phyloP scores from a whole-genome alignment of 140 eudicot genomes.

The Oenanthe javanica region DNA sequence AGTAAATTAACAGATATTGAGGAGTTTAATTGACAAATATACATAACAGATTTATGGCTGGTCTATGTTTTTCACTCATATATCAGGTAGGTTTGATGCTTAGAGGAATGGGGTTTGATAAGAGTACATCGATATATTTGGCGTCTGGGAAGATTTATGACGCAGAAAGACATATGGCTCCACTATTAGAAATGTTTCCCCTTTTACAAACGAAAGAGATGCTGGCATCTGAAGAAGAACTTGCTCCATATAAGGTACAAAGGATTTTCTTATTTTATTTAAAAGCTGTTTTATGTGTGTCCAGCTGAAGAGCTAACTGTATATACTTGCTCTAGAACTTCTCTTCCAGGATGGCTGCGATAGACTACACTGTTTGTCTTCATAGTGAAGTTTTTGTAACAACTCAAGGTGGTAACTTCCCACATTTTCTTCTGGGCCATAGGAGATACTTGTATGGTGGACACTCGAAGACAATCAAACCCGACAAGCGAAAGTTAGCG shows the following conservation, averaged over 20 bases:
- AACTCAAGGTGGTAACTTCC: slow-evolving; percentile 99
- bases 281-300: neutral
- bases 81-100: slow-evolving; percentile 91
- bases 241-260: slow-evolving; percentile 71
- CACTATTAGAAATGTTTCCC: slow-evolving; percentile 89
- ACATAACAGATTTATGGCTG: neutral
- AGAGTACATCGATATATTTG: slow-evolving; percentile 66
- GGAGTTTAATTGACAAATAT: neutral
- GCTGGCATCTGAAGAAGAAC: slow-evolving; percentile 75
- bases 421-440: slow-evolving; percentile 91
- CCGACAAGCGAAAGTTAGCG: slow-evolving; percentile 91
- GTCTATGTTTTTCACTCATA: neutral
- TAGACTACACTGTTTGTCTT: slow-evolving; percentile 96
- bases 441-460: slow-evolving; percentile 88
- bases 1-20: neutral
- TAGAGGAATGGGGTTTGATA: slow-evolving; percentile 97
- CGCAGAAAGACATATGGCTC: slow-evolving; percentile 84
- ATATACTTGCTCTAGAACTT: slow-evolving; percentile 49
- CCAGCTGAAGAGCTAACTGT: slow-evolving; percentile 2
- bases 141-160: slow-evolving; percentile 94
- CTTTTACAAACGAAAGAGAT: slow-evolving; percentile 86
- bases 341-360: slow-evolving; percentile 99
- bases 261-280: neutral
- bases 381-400: slow-evolving; percentile 99
- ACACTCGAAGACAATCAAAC: slow-evolving; percentile 88